Percentiles rank a stretch among this genome's conserved stretches.
Conservation (phyloP, 805 yeast species). For the Lachancea fermentati region DNA sequence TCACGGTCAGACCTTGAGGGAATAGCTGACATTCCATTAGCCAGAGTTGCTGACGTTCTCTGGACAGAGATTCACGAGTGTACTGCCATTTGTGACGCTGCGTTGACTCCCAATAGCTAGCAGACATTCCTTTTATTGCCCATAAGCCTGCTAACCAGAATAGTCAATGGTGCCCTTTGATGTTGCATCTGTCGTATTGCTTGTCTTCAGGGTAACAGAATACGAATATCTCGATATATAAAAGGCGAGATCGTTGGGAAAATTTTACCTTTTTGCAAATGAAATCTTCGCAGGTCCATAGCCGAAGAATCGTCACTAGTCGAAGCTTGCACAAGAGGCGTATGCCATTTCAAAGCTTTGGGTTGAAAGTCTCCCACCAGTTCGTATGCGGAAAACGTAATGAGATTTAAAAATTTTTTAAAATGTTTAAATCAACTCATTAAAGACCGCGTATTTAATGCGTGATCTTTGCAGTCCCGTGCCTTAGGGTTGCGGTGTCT, state of each 20-base stretch:
- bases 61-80: constrained; percentile 51
- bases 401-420: constrained; percentile 37
- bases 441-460: constrained; percentile 14
- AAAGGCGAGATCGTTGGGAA: too few relatives aligned
- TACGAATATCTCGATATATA: too few relatives aligned
- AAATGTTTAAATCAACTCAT: constrained; percentile 35
- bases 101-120: constrained; percentile 82
- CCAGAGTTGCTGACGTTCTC: constrained; percentile 39
- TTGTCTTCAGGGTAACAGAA: too few relatives aligned
- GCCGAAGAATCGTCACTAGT: constrained; percentile 63
- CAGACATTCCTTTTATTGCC: constrained; percentile 56
- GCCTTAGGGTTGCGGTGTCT: constrained; percentile 24
- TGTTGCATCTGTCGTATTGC: too few relatives aligned
- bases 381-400: constrained; percentile 55
- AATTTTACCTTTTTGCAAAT: too few relatives aligned
- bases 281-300: constrained; percentile 44
- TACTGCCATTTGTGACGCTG: constrained; percentile 81
- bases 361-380: constrained; percentile 86
- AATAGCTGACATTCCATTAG: constrained; percentile 33
- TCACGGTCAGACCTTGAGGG: constrained; percentile 31
- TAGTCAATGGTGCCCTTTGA: too few relatives aligned
- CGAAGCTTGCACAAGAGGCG: constrained; percentile 62
- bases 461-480: constrained; percentile 18
- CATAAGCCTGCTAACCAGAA: too few relatives aligned
- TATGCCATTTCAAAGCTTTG: constrained; percentile 45